These are phyloP conservation scores for Sporobolomyces pararoseus DNA, from an alignment of 768 basidiomycete species.

Conservation along the genomic window DNA sequence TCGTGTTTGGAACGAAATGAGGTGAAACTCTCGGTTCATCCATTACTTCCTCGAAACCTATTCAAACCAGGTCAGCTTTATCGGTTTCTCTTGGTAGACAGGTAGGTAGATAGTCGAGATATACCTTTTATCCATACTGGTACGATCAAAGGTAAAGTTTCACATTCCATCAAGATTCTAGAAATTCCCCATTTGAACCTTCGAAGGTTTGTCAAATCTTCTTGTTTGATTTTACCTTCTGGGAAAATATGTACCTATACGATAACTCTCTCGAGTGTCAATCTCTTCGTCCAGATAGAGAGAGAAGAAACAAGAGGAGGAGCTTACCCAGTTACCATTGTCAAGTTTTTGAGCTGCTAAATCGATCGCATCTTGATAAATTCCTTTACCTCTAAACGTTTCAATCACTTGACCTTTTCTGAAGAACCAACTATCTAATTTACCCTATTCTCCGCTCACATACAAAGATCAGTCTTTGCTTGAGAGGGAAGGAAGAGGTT, in stretches of 20 bases:
- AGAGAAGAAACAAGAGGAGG: not conserved
- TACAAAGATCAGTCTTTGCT: not conserved
- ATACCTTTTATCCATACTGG: constrained; percentile 88
- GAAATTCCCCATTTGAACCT: constrained; percentile 95
- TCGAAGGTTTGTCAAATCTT: constrained; percentile 53
- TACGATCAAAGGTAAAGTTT: constrained; percentile 69
- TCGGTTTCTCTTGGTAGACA: not conserved
- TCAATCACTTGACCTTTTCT: constrained; percentile 84
- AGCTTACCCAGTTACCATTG: constrained; percentile 75
- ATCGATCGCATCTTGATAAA: constrained; percentile 82
- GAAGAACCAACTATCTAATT: constrained; percentile 79
- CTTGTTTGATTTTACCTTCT: constrained; percentile 83
- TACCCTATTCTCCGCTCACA: constrained; percentile 47
- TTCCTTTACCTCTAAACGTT: constrained; percentile 82
- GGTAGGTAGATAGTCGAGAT: no score
- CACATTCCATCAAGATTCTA: constrained; percentile 70
- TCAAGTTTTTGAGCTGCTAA: constrained; percentile 74
- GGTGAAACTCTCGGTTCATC: constrained; percentile 76
- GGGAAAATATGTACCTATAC: constrained; percentile 88
- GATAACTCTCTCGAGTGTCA: no score
- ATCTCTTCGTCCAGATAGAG: not conserved
- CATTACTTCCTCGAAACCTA: constrained; percentile 84
- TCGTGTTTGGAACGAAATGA: constrained; percentile 63
- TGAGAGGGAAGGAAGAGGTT: not conserved
- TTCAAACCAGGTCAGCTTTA: not conserved